Percentiles rank a stretch among this genome's conserved stretches.
These are phyloP conservation scores for Geranium brycei DNA, from an alignment of 345 rosid species.

Conservation along the genomic window DNA sequence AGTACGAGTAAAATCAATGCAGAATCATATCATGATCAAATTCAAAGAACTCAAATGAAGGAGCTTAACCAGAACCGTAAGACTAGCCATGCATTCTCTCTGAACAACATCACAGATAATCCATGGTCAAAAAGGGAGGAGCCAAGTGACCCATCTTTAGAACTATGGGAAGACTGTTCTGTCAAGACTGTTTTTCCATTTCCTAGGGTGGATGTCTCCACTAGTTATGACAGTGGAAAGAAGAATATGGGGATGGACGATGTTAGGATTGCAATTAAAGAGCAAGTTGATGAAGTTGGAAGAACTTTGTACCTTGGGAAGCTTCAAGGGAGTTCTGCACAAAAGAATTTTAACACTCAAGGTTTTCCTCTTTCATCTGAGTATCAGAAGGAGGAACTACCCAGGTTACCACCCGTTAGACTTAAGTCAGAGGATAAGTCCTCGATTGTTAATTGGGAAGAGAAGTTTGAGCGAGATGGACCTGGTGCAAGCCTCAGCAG, in stretches of 20 bases:
- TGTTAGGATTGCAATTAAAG: constrained; percentile 44
- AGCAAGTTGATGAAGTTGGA: constrained; percentile 77
- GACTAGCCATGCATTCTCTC: constrained; percentile 18
- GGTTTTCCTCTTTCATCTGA: constrained; percentile 39
- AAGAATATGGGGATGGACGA: constrained; percentile 29
- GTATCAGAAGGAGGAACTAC: constrained; percentile 57
- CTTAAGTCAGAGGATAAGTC: constrained; percentile 70
- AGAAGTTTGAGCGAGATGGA: constrained; percentile 55
- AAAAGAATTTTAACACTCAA: constrained; percentile 17
- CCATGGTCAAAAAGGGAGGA: constrained; percentile 40
- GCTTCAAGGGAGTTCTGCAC: constrained; percentile 33
- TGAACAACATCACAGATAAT: constrained; percentile 24
- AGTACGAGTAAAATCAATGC: constrained; percentile 33
- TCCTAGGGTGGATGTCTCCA: constrained; percentile 42
- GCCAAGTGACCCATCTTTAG: constrained; percentile 31
- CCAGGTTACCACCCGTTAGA: constrained; percentile 80
- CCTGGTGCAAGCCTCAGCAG: constrained; percentile 32
- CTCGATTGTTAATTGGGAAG: constrained; percentile 53
- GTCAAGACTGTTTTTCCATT: constrained; percentile 40
- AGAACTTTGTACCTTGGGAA: constrained; percentile 53
- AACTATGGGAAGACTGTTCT: constrained; percentile 59
- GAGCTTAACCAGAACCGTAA: constrained; percentile 35
- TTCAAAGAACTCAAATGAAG: constrained; percentile 24
- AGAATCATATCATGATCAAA: constrained; percentile 24
- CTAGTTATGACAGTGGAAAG: constrained; percentile 37